phyloP scores from a whole-genome alignment of 2,329 filamentous ascomycete species.

The Penicillium sp. region DNA sequence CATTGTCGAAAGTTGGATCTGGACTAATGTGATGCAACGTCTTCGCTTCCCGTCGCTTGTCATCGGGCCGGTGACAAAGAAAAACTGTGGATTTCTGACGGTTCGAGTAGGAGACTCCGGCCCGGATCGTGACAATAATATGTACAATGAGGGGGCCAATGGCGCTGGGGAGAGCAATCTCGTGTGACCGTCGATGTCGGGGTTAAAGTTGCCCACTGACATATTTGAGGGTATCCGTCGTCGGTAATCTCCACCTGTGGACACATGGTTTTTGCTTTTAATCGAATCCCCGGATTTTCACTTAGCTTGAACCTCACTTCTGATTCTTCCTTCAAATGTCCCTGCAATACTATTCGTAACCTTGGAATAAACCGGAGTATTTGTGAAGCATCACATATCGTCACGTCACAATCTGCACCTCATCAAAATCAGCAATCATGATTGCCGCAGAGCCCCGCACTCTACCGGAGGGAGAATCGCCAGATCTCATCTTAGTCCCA shows the following conservation, averaged over 20 bases:
- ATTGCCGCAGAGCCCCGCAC: slow-evolving; percentile 36
- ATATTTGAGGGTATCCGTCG: slow-evolving; percentile 8
- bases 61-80: slow-evolving; percentile 35
- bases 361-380: too few species aligned
- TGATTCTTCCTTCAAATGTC: too few species aligned
- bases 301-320: too few species aligned
- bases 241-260: not conserved
- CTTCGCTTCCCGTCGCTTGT: slow-evolving; percentile 38
- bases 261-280: not conserved
- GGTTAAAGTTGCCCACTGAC: not conserved
- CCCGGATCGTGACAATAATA: slow-evolving; percentile 13
- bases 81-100: slow-evolving; percentile 19
- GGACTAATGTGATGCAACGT: slow-evolving; percentile 15
- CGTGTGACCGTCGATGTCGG: slow-evolving; percentile 1
- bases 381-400: not conserved
- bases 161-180: not conserved
- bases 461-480: slow-evolving; percentile 53
- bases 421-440: slow-evolving; percentile 23
- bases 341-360: too few species aligned
- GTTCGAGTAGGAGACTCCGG: slow-evolving; percentile 15
- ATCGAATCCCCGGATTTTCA: slow-evolving; percentile 2
- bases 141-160: slow-evolving; percentile 6
- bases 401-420: not conserved
- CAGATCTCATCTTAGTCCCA: slow-evolving; percentile 55
- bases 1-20: too few species aligned